phyloP scores from a whole-genome alignment of 1,139 yeast species.

The Kodamaea arcana region DNA sequence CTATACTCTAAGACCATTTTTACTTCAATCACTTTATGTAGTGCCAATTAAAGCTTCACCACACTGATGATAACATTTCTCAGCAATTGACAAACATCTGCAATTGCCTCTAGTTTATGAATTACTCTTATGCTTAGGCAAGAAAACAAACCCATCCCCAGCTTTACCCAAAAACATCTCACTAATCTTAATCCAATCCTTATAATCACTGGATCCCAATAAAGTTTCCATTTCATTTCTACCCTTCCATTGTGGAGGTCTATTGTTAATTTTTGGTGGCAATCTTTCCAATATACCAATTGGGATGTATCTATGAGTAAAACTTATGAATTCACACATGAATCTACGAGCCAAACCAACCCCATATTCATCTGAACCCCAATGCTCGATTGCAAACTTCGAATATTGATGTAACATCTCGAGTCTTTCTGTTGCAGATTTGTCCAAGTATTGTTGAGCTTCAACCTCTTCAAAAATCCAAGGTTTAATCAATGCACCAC shows the following conservation, averaged over 20 bases:
- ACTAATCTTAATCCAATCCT: constrained; percentile 95
- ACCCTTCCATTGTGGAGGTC: constrained; percentile 95
- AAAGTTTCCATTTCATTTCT: constrained; percentile 89
- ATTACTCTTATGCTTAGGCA: constrained; percentile 93
- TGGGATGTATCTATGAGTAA: constrained; percentile 92
- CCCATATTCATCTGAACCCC: constrained; percentile 98
- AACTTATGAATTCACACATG: constrained; percentile 90
- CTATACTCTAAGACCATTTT: neutral
- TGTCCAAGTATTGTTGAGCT: constrained; percentile 83
- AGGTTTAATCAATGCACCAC: constrained; percentile 97
- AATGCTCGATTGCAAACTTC: constrained; percentile 83
- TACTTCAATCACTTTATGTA: neutral
- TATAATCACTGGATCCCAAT: constrained; percentile 77
- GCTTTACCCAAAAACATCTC: constrained; percentile 93
- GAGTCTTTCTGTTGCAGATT: constrained; percentile 82
- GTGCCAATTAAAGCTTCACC: neutral
- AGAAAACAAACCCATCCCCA: constrained; percentile 67
- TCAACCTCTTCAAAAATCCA: constrained; percentile 98
- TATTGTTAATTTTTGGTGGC: constrained; percentile 86
- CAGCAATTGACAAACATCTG: too few relatives aligned
- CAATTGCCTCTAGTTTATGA: constrained; percentile 50
- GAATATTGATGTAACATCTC: constrained; percentile 69
- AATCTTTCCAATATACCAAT: constrained; percentile 84
- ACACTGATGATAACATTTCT: too few relatives aligned
- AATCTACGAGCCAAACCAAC: constrained; percentile 83